Conservation (phyloP, 331 rosid genomes). For the Quercus tomentella region DNA sequence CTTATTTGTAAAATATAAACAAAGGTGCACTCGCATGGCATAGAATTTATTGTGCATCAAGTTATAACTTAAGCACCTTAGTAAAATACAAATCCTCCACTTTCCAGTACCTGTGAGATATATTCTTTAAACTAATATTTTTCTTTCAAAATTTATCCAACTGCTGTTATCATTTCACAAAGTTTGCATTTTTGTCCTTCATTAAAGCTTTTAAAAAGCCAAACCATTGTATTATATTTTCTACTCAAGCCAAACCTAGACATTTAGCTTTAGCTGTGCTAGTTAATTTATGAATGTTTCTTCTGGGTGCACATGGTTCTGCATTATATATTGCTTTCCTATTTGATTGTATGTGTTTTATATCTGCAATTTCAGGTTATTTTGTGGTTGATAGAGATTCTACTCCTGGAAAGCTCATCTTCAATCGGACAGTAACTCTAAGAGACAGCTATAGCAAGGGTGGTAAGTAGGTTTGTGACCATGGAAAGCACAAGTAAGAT, state of each 20-base stretch:
- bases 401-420: constrained; percentile 69
- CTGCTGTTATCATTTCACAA: neutral
- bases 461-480: constrained; percentile 51
- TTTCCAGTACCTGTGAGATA: neutral
- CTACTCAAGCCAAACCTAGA: neutral
- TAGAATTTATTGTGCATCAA: neutral
- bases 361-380: constrained; percentile 56
- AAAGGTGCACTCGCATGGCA: neutral
- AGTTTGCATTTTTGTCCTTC: neutral
- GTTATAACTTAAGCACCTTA: neutral
- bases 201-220: neutral
- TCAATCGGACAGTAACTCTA: constrained; percentile 82
- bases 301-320: neutral
- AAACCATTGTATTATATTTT: neutral
- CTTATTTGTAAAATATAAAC: neutral
- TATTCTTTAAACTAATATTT: neutral
- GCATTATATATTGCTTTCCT: neutral
- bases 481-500: neutral
- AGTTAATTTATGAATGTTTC: neutral
- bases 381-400: constrained; percentile 87
- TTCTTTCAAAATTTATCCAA: neutral
- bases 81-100: neutral
- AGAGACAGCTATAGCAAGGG: constrained; percentile 66
- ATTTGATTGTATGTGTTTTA: neutral
- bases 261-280: neutral